These are phyloP conservation scores for Xylaria grammica DNA, from an alignment of 495 filamentous ascomycete species.

Conservation along the genomic window DNA sequence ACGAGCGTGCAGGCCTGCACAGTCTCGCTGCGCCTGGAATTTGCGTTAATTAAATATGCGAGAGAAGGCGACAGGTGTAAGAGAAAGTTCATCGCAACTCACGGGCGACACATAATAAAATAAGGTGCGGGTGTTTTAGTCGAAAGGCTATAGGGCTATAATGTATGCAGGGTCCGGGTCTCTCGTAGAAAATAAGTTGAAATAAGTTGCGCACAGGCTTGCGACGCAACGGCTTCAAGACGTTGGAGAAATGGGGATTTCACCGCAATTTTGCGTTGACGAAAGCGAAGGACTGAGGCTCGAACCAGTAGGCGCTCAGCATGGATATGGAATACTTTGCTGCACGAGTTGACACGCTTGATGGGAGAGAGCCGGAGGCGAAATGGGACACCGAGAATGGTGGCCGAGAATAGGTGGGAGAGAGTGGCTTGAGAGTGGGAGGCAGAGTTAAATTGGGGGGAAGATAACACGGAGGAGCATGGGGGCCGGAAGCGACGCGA, in stretches of 20 bases:
- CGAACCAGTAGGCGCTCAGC: not conserved
- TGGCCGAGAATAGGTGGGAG: not conserved
- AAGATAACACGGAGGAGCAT: constrained; percentile 22
- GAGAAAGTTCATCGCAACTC: not conserved
- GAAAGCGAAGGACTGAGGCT: not conserved
- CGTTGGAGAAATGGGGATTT: not conserved
- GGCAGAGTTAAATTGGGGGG: constrained; percentile 24
- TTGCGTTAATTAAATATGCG: not conserved
- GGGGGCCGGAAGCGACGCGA: constrained; percentile 27
- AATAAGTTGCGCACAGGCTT: too few relatives aligned
- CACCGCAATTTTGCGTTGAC: not conserved
- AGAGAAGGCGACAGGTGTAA: not conserved
- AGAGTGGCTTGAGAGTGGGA: constrained; percentile 1
- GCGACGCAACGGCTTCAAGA: too few relatives aligned
- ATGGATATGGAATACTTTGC: not conserved
- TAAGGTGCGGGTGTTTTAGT: too few relatives aligned
- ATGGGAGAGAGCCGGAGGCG: not conserved
- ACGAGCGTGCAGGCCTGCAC: too few relatives aligned
- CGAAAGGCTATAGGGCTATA: too few relatives aligned
- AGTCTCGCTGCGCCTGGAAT: not conserved
- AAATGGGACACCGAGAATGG: not conserved
- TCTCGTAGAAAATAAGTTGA: too few relatives aligned
- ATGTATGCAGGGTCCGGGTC: too few relatives aligned
- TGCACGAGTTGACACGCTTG: not conserved
- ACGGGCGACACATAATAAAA: too few relatives aligned